These are phyloP conservation scores for Penicillium sp. DNA, from an alignment of 2,329 filamentous ascomycete species.

Conservation along the genomic window DNA sequence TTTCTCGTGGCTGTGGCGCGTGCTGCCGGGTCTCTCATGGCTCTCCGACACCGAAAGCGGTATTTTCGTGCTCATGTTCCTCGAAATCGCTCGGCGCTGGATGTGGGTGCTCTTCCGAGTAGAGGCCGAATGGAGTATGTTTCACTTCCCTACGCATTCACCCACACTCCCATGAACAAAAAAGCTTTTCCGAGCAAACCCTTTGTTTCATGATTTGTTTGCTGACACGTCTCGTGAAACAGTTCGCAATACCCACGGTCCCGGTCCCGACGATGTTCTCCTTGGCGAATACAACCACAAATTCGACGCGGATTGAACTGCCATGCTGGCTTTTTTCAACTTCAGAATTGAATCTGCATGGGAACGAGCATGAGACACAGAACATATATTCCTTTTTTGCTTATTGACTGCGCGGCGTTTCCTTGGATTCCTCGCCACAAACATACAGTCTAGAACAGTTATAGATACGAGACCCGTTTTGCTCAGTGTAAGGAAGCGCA, in stretches of 20 bases:
- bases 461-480: conserved; percentile 17
- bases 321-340: background rate
- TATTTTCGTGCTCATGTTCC: conserved; percentile 78
- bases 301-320: conserved; percentile 55
- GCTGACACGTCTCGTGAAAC: conserved; percentile 16
- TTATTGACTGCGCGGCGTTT: background rate
- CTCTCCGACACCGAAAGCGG: conserved; percentile 82
- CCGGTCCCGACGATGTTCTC: conserved; percentile 64
- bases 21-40: conserved; percentile 75
- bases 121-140: conserved; percentile 83
- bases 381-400: conserved; percentile 6
- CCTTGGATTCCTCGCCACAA: background rate
- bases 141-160: background rate
- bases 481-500: conserved; percentile 10
- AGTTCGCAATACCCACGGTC: conserved; percentile 55
- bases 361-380: conserved; percentile 22
- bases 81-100: conserved; percentile 86
- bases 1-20: conserved; percentile 86
- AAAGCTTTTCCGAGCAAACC: background rate
- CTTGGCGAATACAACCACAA: conserved; percentile 68
- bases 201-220: conserved; percentile 2
- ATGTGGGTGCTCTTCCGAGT: conserved; percentile 96
- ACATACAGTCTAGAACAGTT: conserved; percentile 10
- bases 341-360: conserved; percentile 5
- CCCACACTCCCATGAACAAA: background rate